Percentiles rank a stretch among this genome's conserved stretches.
Evolutionary conservation across 345 rosid species (phyloP).

Genomic region (Nephelium lappaceum): DNA sequence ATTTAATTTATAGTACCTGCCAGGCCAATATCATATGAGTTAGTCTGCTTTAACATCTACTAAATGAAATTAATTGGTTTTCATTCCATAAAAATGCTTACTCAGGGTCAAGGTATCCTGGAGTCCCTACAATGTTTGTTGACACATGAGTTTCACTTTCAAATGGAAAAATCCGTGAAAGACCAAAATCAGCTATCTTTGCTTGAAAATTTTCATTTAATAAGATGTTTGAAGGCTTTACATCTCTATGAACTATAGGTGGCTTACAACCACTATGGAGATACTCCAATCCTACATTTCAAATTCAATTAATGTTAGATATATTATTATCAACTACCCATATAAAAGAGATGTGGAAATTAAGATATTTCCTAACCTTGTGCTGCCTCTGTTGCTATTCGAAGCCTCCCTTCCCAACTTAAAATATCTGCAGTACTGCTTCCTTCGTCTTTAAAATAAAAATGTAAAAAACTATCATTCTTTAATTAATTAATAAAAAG

Average conservation of each 20-base stretch:
- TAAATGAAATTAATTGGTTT: neutral
- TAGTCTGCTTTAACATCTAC: neutral
- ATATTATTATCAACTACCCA: neutral
- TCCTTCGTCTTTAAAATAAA: neutral
- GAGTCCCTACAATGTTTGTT: constrained; percentile 47
- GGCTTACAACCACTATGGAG: constrained; percentile 63
- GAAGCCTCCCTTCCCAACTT: constrained; percentile 48
- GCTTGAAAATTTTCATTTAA: constrained; percentile 48
- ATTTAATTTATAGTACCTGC: constrained; percentile 30
- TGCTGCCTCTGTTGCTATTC: constrained; percentile 54
- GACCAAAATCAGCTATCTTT: constrained; percentile 34
- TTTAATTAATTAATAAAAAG: no score
- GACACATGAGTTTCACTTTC: constrained; percentile 41
- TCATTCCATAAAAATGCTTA: constrained; percentile 16
- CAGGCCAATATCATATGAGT: neutral
- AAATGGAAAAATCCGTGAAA: constrained; percentile 31
- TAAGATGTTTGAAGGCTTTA: constrained; percentile 52
- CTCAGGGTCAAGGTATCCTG: constrained; percentile 43
- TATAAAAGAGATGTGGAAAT: no score
- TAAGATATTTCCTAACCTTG: constrained; percentile 38
- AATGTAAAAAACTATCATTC: no score
- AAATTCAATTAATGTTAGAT: neutral
- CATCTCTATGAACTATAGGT: constrained; percentile 55
- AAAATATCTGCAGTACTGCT: constrained; percentile 17
- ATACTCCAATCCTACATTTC: constrained; percentile 50